Conservation (phyloP, 225 moss, liverwort and hornwort genomes). For the Antitrichia curtipendula region DNA sequence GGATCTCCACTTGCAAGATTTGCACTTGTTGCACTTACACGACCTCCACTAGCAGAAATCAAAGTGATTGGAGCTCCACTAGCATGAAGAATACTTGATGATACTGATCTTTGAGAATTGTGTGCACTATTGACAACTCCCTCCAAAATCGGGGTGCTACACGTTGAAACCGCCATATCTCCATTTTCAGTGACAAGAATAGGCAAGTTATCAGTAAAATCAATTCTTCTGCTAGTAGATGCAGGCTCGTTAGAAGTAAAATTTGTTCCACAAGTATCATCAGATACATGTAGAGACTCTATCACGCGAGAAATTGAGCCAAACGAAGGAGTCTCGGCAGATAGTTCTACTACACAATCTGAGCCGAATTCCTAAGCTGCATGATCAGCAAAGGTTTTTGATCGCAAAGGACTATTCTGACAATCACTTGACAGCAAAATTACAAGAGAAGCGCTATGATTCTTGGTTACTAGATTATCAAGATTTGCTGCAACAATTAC, state of each 20-base stretch:
- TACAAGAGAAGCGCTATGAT: neutral
- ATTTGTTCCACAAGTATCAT: neutral
- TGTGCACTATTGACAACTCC: too few relatives aligned
- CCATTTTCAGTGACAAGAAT: neutral
- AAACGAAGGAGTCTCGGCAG: rapidly evolving
- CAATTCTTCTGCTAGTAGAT: neutral
- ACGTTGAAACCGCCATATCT: too few relatives aligned
- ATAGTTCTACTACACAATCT: neutral
- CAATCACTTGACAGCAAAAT: neutral
- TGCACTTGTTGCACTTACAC: neutral
- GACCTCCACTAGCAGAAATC: neutral
- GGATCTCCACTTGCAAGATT: too few relatives aligned
- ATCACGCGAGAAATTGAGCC: neutral
- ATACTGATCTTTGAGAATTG: rapidly evolving
- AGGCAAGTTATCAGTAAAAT: neutral
- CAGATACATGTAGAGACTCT: neutral
- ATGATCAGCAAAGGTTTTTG: neutral
- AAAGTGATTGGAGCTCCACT: neutral
- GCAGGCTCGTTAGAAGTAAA: neutral
- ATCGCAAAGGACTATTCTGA: neutral
- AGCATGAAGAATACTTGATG: neutral
- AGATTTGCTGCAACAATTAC: neutral
- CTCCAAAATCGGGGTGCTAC: too few relatives aligned
- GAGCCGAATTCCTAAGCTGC: rapidly evolving
- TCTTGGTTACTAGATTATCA: rapidly evolving